Base-by-base conservation (phyloP, 331 rosid species). In the Stylosanthes scabra region DNA sequence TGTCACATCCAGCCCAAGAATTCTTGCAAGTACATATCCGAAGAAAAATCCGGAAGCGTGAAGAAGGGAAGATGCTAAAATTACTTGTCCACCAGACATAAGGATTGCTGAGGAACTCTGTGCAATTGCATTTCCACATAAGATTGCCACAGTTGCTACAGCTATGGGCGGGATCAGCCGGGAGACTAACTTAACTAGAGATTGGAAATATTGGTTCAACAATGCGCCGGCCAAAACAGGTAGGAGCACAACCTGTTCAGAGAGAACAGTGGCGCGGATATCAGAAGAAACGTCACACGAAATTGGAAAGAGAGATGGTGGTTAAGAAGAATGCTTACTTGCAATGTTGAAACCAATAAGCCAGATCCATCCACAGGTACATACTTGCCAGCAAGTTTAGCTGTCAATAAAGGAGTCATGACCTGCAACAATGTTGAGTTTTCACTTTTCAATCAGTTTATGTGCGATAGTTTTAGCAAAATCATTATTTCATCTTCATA, bases 151-250 rank as follows among this genome's bases (percentile, higher is more conserved):
- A 3, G 98, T 89, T 66, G 68, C 82, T n/a, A 93, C 97, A 34
- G 97, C 97, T 45, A 93, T 9, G 37, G 97, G 85, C 9, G 98
- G 96, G 97, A 93, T 88, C 80, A 90, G 46, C 3, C 97, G 97
- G 52, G 89, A 84, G 63, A 87, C 79, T 47, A 90, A 41, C 64
- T 76, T 87, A 80, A 93, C 97, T 52, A 90, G 75, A 68, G 93
- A 81, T 45, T 90, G 88, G 87, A 88, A 87, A 72, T 81, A 88
- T 72, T 90, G 96, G 76, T 93, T 93, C 71, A 93, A 83, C 72
- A 93, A 84, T 13, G 96, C 97, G 63, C 97, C 97, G 7, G 68
- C 88, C 47, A 93, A 39, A 4, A 90, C 98, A 9, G 98, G 98
- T 51, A 93, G 83, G 63, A 93, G 97, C 74, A 93, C 96, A 66